These are phyloP conservation scores for Beauveria bassiana DNA, from an alignment of 2,329 filamentous ascomycete genomes.

Conservation along the genomic window DNA sequence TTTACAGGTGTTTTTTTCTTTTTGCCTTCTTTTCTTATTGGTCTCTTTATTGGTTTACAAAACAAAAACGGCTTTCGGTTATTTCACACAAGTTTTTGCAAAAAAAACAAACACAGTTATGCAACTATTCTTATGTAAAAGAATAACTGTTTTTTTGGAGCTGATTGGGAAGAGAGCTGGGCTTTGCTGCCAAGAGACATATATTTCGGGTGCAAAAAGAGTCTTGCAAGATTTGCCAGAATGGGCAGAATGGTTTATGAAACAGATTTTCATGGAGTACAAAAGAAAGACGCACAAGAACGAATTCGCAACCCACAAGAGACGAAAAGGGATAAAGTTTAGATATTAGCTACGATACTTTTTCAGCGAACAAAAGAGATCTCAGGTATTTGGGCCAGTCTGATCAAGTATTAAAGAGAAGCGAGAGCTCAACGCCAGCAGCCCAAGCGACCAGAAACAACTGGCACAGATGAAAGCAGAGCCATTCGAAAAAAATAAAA, in stretches of 20 bases:
- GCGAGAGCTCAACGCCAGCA: neutral
- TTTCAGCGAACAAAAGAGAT: neutral
- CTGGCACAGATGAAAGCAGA: too few species aligned
- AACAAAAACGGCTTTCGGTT: neutral
- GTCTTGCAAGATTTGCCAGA: neutral
- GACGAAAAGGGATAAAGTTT: neutral
- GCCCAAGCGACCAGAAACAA: neutral
- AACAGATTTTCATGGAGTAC: neutral
- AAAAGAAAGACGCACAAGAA: neutral
- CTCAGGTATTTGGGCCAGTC: neutral
- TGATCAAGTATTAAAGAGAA: neutral
- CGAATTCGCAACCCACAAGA: neutral
- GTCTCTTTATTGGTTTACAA: neutral
- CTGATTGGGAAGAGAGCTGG: neutral
- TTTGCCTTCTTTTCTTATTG: neutral
- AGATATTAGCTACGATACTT: neutral
- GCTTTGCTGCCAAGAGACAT: neutral
- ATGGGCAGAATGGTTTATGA: neutral
- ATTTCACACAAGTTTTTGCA: neutral
- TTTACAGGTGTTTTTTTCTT: too few species aligned
- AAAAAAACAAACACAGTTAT: neutral
- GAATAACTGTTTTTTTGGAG: neutral
- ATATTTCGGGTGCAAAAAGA: neutral
- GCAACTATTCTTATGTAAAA: constrained; percentile 2
- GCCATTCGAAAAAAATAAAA: too few species aligned